These are phyloP conservation scores for Debaryomyces maramus DNA, from an alignment of 805 yeast species.

Conservation along the genomic window DNA sequence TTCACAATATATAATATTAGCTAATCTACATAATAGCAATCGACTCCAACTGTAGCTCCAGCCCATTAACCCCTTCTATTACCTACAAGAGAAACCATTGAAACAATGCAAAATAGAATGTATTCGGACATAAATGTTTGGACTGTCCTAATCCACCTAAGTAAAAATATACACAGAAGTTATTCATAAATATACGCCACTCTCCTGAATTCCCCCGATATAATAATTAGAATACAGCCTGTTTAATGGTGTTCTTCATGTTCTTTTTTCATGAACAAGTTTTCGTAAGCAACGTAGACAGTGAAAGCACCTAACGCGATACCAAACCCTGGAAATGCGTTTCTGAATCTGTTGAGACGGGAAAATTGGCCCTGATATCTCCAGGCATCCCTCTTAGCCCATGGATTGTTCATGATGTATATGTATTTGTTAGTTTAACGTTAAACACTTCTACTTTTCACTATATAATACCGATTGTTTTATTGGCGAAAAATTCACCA, in stretches of 20 bases:
- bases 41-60: too few relatives aligned
- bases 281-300: conserved; percentile 62
- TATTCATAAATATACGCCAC: background rate
- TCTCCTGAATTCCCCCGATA: background rate
- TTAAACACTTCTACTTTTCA: background rate
- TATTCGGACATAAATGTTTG: background rate
- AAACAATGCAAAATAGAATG: background rate
- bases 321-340: conserved; percentile 79
- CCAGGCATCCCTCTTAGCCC: conserved; percentile 83
- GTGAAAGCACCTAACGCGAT: conserved; percentile 76
- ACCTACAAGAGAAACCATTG: background rate
- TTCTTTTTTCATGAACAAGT: conserved; percentile 42
- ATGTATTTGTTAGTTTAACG: background rate
- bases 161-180: background rate
- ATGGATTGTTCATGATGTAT: conserved; percentile 35
- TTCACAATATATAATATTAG: background rate
- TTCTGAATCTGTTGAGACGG: conserved; percentile 64
- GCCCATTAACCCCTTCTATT: background rate
- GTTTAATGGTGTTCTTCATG: conserved; percentile 28
- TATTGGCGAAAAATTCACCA: conserved; percentile 8
- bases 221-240: too few relatives aligned
- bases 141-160: background rate
- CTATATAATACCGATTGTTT: conserved; percentile 8
- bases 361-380: conserved; percentile 82
- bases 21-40: background rate